Evolutionary conservation across 1,139 yeast genomes (phyloP), one percentile per base, ranked within the genome.

Genomic region (Saccharomyces pastorianus): DNA sequence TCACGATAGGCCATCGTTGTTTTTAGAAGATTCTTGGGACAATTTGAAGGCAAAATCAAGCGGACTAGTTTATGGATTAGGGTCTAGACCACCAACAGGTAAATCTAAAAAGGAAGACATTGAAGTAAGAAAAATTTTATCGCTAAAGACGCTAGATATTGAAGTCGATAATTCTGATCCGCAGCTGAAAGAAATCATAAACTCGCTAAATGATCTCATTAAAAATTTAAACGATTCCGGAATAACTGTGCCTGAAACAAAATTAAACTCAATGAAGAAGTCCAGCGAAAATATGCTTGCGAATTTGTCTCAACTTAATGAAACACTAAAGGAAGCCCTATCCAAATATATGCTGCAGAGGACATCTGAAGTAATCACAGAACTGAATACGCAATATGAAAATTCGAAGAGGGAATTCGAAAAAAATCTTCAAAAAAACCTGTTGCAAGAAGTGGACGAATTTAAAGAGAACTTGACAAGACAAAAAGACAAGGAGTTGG

Each of bases 11-110:
- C 53, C 53, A 14, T 27, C 44, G 9, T 17, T 54, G 65, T 51
- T 58, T 69, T 4, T 50, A 53, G 51, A 54, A 55, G 28, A 51
- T 59, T 28, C 55, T 57, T 17, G 66, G 53, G 68, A 61, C 55
- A 91, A 78, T 68, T 79, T 73, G 71, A 93, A 90, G 1, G 89
- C 86, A 66, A 83, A 85, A 2, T 20, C 23, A 20, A 84, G 76
- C 42, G 23, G 23, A 90, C 74, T 2, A 98, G 86, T 70, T 90
- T 88, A 3, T 0, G 79, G 72, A 6, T 60, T 71, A 32, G 73
- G 76, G 1, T 38, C 77, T 57, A 8, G 60, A 63, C 6, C 64
- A 76, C 26, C 44, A n/a, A 26, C 4, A 8, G 11, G 27, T n/a
- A n/a, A 23, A 11, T 17, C 26, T 27, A n/a, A 23, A n/a, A 23